These are phyloP conservation scores for Colletotrichum incanum DNA, from an alignment of 2,329 filamentous ascomycete genomes.

Conservation along the genomic window DNA sequence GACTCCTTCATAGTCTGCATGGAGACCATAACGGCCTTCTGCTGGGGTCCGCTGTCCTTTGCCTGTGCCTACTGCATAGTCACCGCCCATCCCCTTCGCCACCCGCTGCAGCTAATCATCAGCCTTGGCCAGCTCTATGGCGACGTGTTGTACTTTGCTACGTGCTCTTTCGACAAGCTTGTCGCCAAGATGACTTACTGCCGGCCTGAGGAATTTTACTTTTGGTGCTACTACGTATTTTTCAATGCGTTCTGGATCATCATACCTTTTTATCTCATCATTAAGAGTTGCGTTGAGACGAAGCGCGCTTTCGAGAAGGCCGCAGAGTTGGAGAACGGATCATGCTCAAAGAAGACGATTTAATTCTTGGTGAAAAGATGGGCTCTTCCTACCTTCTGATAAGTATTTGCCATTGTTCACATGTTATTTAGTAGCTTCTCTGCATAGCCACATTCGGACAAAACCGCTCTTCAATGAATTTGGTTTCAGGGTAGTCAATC, in stretches of 20 bases:
- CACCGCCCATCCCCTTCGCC: constrained; percentile 60
- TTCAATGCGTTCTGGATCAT: constrained; percentile 70
- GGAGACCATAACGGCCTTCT: constrained; percentile 67
- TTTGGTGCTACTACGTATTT: constrained; percentile 67
- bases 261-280: constrained; percentile 58
- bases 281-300: constrained; percentile 48
- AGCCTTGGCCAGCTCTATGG: constrained; percentile 68
- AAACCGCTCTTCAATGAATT: neutral
- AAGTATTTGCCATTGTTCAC: neutral
- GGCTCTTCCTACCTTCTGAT: too few species aligned
- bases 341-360: constrained; percentile 18
- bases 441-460: neutral
- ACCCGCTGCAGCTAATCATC: constrained; percentile 64
- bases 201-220: constrained; percentile 67
- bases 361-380: neutral
- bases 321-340: constrained; percentile 40
- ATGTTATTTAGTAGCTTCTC: neutral
- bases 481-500: neutral
- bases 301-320: constrained; percentile 49
- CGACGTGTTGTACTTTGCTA: constrained; percentile 67
- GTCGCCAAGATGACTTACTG: constrained; percentile 60
- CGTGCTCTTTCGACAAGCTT: constrained; percentile 60
- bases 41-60: constrained; percentile 70
- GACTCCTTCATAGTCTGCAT: constrained; percentile 71
- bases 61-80: constrained; percentile 61